Percentiles rank a stretch among this genome's conserved stretches.
Evolutionary conservation across 2,329 filamentous ascomycete species (phyloP).

Genomic region (Ploettnerulaceae sp.): DNA sequence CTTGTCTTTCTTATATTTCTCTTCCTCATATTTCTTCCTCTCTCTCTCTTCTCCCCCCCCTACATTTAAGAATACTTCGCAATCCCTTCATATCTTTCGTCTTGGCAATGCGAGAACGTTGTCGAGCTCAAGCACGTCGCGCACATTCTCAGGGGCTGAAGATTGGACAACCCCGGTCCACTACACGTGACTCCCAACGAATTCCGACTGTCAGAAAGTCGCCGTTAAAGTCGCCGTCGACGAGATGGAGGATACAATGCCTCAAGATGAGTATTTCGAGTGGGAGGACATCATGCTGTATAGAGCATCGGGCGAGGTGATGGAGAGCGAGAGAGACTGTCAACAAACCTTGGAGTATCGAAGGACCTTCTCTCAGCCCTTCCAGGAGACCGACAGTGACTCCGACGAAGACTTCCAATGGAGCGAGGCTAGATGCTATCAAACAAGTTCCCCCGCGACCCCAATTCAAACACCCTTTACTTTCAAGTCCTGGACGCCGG

Average conservation of each 20-base stretch:
- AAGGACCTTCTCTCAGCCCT: background rate
- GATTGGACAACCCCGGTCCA: background rate
- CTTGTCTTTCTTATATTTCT: too few relatives aligned
- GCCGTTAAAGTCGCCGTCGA: too few relatives aligned
- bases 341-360: conserved; percentile 3
- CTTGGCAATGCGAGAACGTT: conserved; percentile 2
- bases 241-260: conserved; percentile 15
- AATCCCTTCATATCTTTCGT: background rate
- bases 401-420: background rate
- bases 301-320: background rate
- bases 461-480: conserved; percentile 1
- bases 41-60: too few relatives aligned
- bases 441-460: background rate
- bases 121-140: too few relatives aligned
- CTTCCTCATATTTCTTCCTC: background rate
- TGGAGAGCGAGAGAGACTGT: background rate
- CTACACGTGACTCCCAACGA: conserved; percentile 8
- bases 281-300: conserved; percentile 21
- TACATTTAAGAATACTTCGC: too few relatives aligned
- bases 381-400: conserved; percentile 1
- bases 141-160: background rate
- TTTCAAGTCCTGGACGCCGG: background rate
- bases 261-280: conserved; percentile 22
- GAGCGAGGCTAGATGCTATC: too few relatives aligned
- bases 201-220: background rate